A percentile compares a stretch with the other conserved stretches of the same genome.
These are phyloP conservation scores for Aspergillus cejpii DNA, from an alignment of 2,329 filamentous ascomycete species.

Conservation along the genomic window DNA sequence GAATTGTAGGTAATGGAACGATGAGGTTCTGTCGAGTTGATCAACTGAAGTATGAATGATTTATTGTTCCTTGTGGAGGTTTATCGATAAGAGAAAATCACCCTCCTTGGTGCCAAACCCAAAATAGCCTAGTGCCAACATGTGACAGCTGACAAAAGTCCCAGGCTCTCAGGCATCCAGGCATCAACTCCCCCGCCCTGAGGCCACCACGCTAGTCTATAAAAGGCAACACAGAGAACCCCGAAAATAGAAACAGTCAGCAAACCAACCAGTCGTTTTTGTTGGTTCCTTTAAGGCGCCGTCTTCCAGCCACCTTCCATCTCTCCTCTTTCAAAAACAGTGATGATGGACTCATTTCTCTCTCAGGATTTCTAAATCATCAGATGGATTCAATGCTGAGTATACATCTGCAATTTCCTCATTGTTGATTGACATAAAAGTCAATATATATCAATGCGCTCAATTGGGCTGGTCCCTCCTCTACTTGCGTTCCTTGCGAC, in stretches of 20 bases:
- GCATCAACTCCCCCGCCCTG: constrained; percentile 23
- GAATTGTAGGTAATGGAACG: neutral
- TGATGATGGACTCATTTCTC: constrained; percentile 12
- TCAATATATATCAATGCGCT: neutral
- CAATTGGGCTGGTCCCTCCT: neutral
- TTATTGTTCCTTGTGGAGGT: constrained; percentile 6
- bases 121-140: constrained; percentile 1
- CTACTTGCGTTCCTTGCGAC: neutral
- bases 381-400: constrained; percentile 3
- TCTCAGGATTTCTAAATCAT: neutral
- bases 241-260: constrained; percentile 33
- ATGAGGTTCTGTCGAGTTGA: constrained; percentile 3
- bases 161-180: constrained; percentile 24
- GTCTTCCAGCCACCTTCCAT: constrained; percentile 19
- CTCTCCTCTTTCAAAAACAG: constrained; percentile 6
- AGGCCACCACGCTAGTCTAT: constrained; percentile 21
- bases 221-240: constrained; percentile 18
- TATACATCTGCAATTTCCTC: neutral
- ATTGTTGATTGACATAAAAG: neutral
- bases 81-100: constrained; percentile 24
- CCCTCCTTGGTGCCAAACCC: neutral
- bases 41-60: neutral
- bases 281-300: constrained; percentile 18
- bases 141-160: constrained; percentile 17
- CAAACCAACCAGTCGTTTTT: too few relatives aligned